These are phyloP conservation scores for Serendipita indica DNA, from an alignment of 768 basidiomycete genomes.

Conservation along the genomic window DNA sequence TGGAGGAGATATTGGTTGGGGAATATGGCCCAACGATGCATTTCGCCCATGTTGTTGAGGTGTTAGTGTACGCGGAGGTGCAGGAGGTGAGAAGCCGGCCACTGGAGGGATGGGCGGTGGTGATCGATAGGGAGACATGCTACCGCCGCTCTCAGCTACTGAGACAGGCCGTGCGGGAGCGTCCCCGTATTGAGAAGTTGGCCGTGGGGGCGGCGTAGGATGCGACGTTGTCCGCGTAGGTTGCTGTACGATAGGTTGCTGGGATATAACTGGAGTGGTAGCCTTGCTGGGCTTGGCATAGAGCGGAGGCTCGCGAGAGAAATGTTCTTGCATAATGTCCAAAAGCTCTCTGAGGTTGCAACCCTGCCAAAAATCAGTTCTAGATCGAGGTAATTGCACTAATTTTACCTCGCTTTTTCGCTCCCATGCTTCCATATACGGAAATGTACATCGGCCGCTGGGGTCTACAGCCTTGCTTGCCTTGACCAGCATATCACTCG, in stretches of 20 bases:
- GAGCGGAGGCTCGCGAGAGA: constrained; percentile 76
- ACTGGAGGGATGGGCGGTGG: constrained; percentile 10
- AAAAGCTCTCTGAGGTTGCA: constrained; percentile 62
- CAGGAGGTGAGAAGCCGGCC: constrained; percentile 16
- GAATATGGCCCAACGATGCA: constrained; percentile 19
- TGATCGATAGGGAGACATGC: constrained; percentile 8
- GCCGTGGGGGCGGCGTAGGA: constrained; percentile 17
- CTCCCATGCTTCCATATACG: constrained; percentile 65
- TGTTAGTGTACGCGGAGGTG: constrained; percentile 15
- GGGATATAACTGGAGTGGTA: constrained; percentile 15
- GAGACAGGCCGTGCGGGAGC: constrained; percentile 14
- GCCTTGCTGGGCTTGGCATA: constrained; percentile 58
- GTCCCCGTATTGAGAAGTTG: constrained; percentile 14
- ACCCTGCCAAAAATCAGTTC: constrained; percentile 32
- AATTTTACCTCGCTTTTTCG: constrained; percentile 65
- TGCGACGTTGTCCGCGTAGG: constrained; percentile 15
- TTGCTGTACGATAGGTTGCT: constrained; percentile 10
- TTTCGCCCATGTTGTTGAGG: constrained; percentile 17
- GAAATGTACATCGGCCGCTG: constrained; percentile 54
- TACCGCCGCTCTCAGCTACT: not conserved
- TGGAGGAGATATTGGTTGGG: constrained; percentile 20
- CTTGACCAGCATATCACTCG: constrained; percentile 76
- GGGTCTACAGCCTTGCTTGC: constrained; percentile 63
- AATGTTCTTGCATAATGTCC: constrained; percentile 63
- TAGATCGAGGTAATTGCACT: not conserved